Conservation (phyloP, 768 basidiomycete species). For the Termitomyces bulborhizus region DNA sequence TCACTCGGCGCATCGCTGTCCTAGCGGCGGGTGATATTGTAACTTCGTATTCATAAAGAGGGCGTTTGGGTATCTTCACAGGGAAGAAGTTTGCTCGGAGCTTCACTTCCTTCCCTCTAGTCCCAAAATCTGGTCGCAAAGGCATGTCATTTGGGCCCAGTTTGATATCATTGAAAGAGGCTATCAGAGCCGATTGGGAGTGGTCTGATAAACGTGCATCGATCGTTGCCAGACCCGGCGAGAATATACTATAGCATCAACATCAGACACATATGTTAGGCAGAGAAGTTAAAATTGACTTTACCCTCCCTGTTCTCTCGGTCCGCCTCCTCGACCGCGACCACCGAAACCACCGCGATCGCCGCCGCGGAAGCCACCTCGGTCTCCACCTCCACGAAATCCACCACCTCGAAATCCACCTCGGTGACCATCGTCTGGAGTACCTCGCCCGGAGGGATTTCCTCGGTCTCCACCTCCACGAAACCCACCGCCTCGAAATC, state of each 20-base stretch:
- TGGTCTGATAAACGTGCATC: conserved; percentile 36
- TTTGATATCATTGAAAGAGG: conserved; percentile 25
- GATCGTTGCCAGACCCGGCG: conserved; percentile 30
- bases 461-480: background rate
- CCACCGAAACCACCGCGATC: conserved; percentile 1
- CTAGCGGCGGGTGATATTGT: conserved; percentile 44
- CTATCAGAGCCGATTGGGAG: conserved; percentile 36
- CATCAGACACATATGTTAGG: background rate
- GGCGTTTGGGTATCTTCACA: conserved; percentile 40
- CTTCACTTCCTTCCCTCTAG: conserved; percentile 37
- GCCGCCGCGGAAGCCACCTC: background rate
- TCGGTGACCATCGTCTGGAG: conserved; percentile 16
- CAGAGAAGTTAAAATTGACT: background rate
- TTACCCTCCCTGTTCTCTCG: conserved; percentile 33
- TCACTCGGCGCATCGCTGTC: conserved; percentile 45
- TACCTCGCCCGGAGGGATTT: conserved; percentile 21
- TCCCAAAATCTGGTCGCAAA: conserved; percentile 54
- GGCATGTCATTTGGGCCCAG: conserved; percentile 40
- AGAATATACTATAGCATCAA: conserved; percentile 31
- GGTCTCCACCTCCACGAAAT: too few relatives aligned
- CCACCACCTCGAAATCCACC: conserved; percentile 15
- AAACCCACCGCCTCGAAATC: conserved; percentile 13
- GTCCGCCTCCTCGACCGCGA: conserved; percentile 19
- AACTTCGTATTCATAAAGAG: conserved; percentile 59
- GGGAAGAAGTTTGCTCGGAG: conserved; percentile 69